Base-by-base conservation (phyloP, 2,329 filamentous ascomycete genomes). In the Thielaviopsis populi region DNA sequence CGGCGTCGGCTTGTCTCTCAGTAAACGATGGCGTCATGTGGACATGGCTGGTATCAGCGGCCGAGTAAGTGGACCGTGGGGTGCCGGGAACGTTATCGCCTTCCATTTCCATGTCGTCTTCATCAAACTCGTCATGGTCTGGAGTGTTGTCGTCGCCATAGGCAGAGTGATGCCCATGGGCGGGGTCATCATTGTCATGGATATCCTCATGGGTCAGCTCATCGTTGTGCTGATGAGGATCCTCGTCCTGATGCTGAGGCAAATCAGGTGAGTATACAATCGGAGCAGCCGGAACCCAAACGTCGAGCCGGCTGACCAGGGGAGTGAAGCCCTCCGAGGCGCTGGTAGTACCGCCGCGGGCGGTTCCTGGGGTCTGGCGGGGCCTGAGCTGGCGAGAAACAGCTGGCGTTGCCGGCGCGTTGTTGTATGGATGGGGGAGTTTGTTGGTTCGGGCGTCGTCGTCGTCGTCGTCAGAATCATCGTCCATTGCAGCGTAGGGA, bases 271-370 rank as follows among this genome's bases (percentile, higher is more conserved):
- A 53, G 22, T 62, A 30, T 70, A n/a, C 19, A n/a, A 60, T 69
- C 2, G 83, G 83, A 67, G 82, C 87, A 27, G 77, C 77, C 1
- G 85, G 77, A 67, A 79, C 79, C 86, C 87, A 89, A 27, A 79
- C 77, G 65, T 76, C 79, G 3, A 89, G 74, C 69, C 85, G 80
- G 43, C 80, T 75, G 3, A 82, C 82, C 43, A 89, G 74, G 27
- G 84, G 83, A 1, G 84, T 87, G 67, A 88, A 86, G 1, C 83
- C 83, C 61, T 82, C 70, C 19, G 74, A 74, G 37, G 70, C 66
- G 66, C 70, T 58, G 67, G 74, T 69, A 1, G 70, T 72, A 2
- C 70, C 72, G 22, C 72, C 69, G 30, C 72, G 69, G 27, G 71
- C 70, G 27, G 66, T 65, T 15, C 64, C 54, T 3, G 64, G 60